Evolutionary conservation across 2,329 filamentous ascomycete species (phyloP), one percentile per base, ranked within the genome.

Genomic region (Cladosporium sp.): DNA sequence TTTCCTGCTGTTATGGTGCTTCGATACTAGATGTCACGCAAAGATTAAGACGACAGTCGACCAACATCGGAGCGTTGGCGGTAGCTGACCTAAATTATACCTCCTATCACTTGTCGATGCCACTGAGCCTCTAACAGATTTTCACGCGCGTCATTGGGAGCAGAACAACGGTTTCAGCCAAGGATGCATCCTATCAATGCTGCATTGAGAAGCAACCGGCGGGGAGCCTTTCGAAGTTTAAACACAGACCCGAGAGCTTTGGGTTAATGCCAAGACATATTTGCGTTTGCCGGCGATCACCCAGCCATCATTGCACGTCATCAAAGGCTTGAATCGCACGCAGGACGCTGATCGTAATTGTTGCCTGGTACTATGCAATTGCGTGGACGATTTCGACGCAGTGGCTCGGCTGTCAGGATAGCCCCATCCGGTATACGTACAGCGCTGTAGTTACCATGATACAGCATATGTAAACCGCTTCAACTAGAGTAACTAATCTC

Each of bases 401-500:
- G 5, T 46, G n/a, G n/a, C 14, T 46, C 40, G n/a, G 5, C 40
- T 23, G n/a, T 21, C n/a, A 12, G 40, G n/a, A 21, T 21, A 46
- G 40, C 18, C 5, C 40, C 18, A 21, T 44, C 18, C 26, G n/a
- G 16, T 11, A 3, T 31, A 2, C n/a, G 16, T 53, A 18, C 12
- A 31, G 1, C 14, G n/a, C 31, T 18, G 11, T 18, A 29, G n/a
- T 21, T 46, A 46, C n/a, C 11, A 46, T 46, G n/a, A 53, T 53
- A 53, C 28, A 53, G 26, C 16, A 53, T 29, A 18, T n/a, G 14
- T 28, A n/a, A 29, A 44, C 18, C 3, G 28, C 18, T 26, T 74
- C 68, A 76, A 57, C 69, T 76, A 12, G 91, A 94, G 78, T 93
- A 95, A 75, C 93, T 91, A 53, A 95, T 83, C 79, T 94, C 91